phyloP scores from a whole-genome alignment of 768 basidiomycete genomes.

The Rhizopogon vulgaris region DNA sequence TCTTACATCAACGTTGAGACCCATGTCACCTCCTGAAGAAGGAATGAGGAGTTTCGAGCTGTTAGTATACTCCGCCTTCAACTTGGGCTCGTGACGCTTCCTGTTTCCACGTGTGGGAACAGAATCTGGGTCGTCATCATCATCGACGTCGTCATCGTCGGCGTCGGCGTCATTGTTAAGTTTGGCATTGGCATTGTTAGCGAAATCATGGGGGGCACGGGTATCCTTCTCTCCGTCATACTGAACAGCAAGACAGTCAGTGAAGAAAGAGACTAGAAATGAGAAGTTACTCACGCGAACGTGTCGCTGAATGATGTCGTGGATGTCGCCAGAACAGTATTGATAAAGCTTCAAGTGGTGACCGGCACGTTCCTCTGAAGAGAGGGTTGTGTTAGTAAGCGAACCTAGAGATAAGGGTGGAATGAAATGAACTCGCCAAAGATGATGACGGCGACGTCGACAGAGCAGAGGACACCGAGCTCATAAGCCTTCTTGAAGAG shows the following conservation, averaged over 20 bases:
- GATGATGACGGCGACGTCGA: constrained; percentile 85
- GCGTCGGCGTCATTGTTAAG: constrained; percentile 18
- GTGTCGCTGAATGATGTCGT: constrained; percentile 66
- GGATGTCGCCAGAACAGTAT: constrained; percentile 69
- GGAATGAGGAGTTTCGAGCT: constrained; percentile 13
- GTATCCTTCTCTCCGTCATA: constrained; percentile 48
- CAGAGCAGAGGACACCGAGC: constrained; percentile 84
- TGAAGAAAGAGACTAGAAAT: not conserved
- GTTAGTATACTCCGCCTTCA: constrained; percentile 23
- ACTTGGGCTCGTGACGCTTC: constrained; percentile 20
- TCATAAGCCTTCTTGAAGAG: constrained; percentile 91
- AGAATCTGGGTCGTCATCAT: constrained; percentile 30
- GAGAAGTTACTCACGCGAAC: constrained; percentile 34
- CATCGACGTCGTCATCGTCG: constrained; percentile 33
- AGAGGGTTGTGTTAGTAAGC: constrained; percentile 22
- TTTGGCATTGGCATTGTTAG: constrained; percentile 25
- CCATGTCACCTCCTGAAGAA: constrained; percentile 12
- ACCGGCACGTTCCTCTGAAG: constrained; percentile 68
- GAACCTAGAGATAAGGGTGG: not conserved
- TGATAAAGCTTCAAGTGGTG: constrained; percentile 80
- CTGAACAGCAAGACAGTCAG: constrained; percentile 18
- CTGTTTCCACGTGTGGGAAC: constrained; percentile 11
- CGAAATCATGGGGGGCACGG: constrained; percentile 44
- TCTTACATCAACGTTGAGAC: constrained; percentile 20
- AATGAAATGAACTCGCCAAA: constrained; percentile 48